Percentiles rank a stretch among this genome's conserved stretches.
These are phyloP conservation scores for Manihot esculenta DNA, from an alignment of 441 rosid genomes.

Conservation along the genomic window DNA sequence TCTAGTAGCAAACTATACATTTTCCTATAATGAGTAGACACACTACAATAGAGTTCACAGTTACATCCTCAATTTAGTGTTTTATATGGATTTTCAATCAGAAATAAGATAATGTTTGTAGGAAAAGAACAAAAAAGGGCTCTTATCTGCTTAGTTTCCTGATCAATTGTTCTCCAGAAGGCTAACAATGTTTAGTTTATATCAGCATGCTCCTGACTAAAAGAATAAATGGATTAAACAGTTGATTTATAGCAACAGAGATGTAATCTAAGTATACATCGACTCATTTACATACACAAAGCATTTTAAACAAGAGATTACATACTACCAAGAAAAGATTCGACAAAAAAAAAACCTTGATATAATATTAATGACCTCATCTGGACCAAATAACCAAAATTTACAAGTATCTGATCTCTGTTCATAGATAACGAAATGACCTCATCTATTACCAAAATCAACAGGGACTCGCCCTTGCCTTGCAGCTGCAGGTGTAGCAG, in stretches of 20 bases:
- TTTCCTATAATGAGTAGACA: not conserved
- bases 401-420: conserved; percentile 37
- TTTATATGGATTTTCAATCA: not conserved
- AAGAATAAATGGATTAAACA: not conserved
- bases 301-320: conserved; percentile 28
- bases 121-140: too few relatives aligned
- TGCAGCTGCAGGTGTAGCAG: not conserved
- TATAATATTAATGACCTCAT: too few relatives aligned
- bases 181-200: not conserved
- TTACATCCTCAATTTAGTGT: too few relatives aligned
- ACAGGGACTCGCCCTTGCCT: conserved; percentile 18
- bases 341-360: conserved; percentile 18
- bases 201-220: not conserved
- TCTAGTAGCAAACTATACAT: not conserved
- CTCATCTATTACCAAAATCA: conserved; percentile 27
- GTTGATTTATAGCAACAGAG: conserved; percentile 7
- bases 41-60: not conserved
- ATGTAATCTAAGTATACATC: conserved; percentile 29
- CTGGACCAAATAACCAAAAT: conserved; percentile 32
- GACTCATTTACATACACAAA: conserved; percentile 34
- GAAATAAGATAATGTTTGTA: not conserved
- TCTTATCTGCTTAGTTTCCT: not conserved
- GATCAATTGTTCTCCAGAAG: not conserved
- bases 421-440: conserved; percentile 31
- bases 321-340: conserved; percentile 24